Conservation (phyloP, 257 asterid species). For the Solanum pennellii region DNA sequence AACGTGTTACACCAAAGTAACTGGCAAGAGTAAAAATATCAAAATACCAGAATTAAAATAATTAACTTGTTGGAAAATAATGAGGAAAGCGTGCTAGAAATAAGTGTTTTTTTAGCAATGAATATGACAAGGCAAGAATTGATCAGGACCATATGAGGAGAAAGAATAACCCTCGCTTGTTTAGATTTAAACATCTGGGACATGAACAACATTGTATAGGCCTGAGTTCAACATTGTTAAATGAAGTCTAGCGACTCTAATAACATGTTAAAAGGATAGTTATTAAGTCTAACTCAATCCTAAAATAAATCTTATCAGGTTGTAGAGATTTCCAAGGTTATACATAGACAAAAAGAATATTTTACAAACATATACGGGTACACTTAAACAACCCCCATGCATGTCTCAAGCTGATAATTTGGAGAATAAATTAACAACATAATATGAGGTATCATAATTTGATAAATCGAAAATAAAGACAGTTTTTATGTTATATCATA, state of each 20-base stretch:
- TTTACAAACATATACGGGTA: background rate
- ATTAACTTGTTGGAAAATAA: background rate
- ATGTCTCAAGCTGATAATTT: background rate
- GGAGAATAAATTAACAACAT: background rate
- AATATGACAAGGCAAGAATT: background rate
- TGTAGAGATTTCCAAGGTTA: background rate
- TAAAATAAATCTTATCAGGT: background rate
- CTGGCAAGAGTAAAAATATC: constrained; percentile 9
- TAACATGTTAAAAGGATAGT: no score
- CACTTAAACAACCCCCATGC: background rate
- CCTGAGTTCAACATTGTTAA: background rate
- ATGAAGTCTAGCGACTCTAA: background rate
- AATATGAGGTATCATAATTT: background rate
- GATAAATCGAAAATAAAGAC: background rate
- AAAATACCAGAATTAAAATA: background rate
- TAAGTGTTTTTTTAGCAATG: background rate
- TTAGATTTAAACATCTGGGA: background rate
- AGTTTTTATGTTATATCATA: background rate
- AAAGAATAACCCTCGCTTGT: background rate
- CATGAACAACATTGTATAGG: background rate
- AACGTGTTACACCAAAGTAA: constrained; percentile 73
- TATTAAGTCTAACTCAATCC: background rate
- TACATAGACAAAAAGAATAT: background rate
- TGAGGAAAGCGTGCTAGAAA: background rate
- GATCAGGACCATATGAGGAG: background rate